Evolutionary conservation across 2,329 filamentous ascomycete species (phyloP).

Genomic region (Penicillium brevicompactum): DNA sequence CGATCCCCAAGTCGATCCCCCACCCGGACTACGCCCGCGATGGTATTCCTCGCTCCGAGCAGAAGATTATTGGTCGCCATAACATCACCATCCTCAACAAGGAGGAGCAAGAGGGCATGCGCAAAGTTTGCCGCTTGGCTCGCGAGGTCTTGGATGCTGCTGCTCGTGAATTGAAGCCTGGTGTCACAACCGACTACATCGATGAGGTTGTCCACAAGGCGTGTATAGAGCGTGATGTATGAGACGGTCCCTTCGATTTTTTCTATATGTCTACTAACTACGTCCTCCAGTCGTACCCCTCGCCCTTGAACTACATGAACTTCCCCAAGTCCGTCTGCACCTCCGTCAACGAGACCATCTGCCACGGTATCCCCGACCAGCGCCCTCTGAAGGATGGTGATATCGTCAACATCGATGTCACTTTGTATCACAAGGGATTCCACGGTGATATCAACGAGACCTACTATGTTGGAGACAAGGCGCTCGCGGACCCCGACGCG

Average conservation of each 20-base stretch:
- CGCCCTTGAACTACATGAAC: conserved; percentile 89
- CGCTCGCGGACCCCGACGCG: conserved; percentile 78
- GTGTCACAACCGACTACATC: conserved; percentile 92
- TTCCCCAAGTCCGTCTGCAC: conserved; percentile 99
- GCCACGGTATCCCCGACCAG: conserved; percentile 95
- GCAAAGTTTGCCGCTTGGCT: conserved; percentile 83
- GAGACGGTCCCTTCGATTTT: conserved; percentile 33
- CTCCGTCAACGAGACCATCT: conserved; percentile 95
- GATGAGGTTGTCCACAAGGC: conserved; percentile 95
- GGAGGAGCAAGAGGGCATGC: conserved; percentile 83
- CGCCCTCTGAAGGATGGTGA: conserved; percentile 86
- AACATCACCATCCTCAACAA: conserved; percentile 82
- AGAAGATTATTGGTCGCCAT: conserved; percentile 68
- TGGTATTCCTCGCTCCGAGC: conserved; percentile 71
- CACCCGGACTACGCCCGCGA: conserved; percentile 86
- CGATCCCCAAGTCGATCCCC: conserved; percentile 76
- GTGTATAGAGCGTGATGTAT: conserved; percentile 86
- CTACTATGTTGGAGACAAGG: conserved; percentile 93
- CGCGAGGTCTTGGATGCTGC: conserved; percentile 93
- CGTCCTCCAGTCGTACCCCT: conserved; percentile 78
- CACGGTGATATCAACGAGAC: conserved; percentile 98
- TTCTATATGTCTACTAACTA: conserved; percentile 14
- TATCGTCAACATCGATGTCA: conserved; percentile 96
- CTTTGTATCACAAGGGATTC: conserved; percentile 90
- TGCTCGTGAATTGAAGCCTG: conserved; percentile 79